A percentile compares a stretch with the other conserved stretches of the same genome.
phyloP scores from a whole-genome alignment of 1,139 yeast genomes.

The Taiozyma sp. region DNA sequence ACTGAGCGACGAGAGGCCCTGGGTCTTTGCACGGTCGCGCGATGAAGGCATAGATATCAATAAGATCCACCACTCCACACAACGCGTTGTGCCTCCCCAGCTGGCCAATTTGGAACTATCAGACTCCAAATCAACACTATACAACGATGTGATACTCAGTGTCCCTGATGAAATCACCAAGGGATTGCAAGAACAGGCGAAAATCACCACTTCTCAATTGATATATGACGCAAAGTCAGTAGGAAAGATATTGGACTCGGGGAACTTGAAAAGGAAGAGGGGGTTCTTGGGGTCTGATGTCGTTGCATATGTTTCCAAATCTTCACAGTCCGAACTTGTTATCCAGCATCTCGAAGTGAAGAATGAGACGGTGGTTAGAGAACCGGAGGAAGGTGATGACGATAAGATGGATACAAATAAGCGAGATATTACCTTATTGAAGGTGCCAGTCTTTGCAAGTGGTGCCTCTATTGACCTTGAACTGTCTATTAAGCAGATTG shows the following conservation, averaged over 20 bases:
- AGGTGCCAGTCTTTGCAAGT: conserved; percentile 18
- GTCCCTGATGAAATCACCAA: conserved; percentile 2
- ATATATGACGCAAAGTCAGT: conserved; percentile 38
- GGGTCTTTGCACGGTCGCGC: conserved; percentile 27
- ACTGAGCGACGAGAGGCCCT: conserved; percentile 16
- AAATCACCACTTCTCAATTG: conserved; percentile 24
- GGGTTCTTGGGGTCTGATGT: conserved; percentile 1
- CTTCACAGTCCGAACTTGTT: conserved; percentile 28
- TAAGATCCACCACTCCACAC: conserved; percentile 20
- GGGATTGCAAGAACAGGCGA: conserved; percentile 22
- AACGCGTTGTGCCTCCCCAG: conserved; percentile 11
- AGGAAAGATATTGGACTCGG: conserved; percentile 22
- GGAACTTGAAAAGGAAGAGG: not conserved
- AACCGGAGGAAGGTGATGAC: conserved; percentile 6
- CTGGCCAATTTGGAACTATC: not conserved
- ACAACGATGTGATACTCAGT: not conserved
- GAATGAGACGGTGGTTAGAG: conserved; percentile 17
- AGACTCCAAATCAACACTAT: not conserved
- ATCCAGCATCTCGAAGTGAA: conserved; percentile 16
- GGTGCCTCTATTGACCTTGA: conserved; percentile 28
- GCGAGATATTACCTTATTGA: conserved; percentile 1
- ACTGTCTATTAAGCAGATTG: conserved; percentile 40
- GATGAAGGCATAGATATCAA: conserved; percentile 22
- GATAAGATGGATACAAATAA: conserved; percentile 13
- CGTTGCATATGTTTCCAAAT: conserved; percentile 35